phyloP scores from a whole-genome alignment of 805 yeast species.

The Kodamaea hsintzibuensis region DNA sequence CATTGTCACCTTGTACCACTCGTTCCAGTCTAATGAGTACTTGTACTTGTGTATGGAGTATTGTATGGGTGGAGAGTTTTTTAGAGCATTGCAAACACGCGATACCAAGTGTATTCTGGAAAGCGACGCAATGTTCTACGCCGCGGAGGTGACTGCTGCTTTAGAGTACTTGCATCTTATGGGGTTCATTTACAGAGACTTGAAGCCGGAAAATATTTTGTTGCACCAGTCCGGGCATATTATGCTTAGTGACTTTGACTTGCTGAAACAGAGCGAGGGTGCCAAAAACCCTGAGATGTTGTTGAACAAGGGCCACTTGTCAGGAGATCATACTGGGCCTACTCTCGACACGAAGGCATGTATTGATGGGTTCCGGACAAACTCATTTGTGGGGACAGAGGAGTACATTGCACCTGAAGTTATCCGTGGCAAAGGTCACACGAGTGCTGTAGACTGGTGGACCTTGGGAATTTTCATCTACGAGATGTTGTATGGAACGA shows the following conservation, averaged over 20 bases:
- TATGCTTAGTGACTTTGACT: slow-evolving; percentile 95
- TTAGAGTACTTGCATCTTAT: slow-evolving; percentile 90
- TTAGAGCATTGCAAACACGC: slow-evolving; percentile 91
- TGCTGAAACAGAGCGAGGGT: slow-evolving; percentile 83
- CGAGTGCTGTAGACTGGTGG: slow-evolving; percentile 99
- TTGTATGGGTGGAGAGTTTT: slow-evolving; percentile 99
- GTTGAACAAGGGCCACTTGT: slow-evolving; percentile 24
- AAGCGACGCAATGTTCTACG: slow-evolving; percentile 88
- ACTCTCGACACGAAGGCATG: slow-evolving; percentile 92
- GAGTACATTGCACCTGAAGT: slow-evolving; percentile 99
- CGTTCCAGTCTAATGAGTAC: slow-evolving; percentile 92
- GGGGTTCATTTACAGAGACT: slow-evolving; percentile 96
- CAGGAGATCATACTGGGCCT: slow-evolving; percentile 38
- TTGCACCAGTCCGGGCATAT: slow-evolving; percentile 97
- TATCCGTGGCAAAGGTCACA: slow-evolving; percentile 94
- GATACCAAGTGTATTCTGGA: slow-evolving; percentile 83
- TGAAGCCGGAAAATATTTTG: slow-evolving; percentile 94
- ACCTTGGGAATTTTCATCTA: slow-evolving; percentile 89
- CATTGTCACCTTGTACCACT: slow-evolving; percentile 92
- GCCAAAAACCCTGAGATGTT: slow-evolving; percentile 76
- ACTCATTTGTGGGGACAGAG: slow-evolving; percentile 98
- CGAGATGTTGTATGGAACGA: slow-evolving; percentile 94
- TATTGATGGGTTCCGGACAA: slow-evolving; percentile 93
- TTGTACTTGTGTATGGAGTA: slow-evolving; percentile 96
- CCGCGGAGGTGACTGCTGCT: slow-evolving; percentile 97